Percentiles rank a stretch among this genome's conserved stretches.
These are phyloP conservation scores for Themeda triandra DNA, from an alignment of 176 grass and related monocot species.

Conservation along the genomic window DNA sequence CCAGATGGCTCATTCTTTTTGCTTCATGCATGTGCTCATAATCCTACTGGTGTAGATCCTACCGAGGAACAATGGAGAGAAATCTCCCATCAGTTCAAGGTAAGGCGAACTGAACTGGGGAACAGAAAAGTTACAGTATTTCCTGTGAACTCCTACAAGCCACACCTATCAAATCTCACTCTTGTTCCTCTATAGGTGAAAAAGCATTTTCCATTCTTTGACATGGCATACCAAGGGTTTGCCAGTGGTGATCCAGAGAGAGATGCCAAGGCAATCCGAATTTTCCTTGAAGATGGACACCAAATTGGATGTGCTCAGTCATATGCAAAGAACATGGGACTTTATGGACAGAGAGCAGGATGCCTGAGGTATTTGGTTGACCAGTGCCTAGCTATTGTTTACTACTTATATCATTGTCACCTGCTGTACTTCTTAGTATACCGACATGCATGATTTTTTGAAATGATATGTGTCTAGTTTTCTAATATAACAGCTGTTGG, in stretches of 20 bases:
- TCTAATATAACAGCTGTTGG: background rate
- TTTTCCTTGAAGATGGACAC: slow-evolving; percentile 96
- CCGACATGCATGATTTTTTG: background rate
- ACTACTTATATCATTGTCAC: background rate
- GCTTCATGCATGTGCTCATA: slow-evolving; percentile 98
- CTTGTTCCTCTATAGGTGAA: slow-evolving; percentile 51
- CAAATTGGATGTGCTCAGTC: slow-evolving; percentile 95
- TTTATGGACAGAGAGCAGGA: slow-evolving; percentile 91
- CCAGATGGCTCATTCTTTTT: slow-evolving; percentile 94
- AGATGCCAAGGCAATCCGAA: slow-evolving; percentile 91
- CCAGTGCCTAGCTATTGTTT: background rate
- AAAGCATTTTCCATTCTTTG: slow-evolving; percentile 98
- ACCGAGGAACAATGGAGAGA: slow-evolving; percentile 98
- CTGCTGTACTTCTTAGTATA: background rate
- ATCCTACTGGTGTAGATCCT: slow-evolving; percentile 98
- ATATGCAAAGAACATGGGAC: slow-evolving; percentile 97
- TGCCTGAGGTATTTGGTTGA: slow-evolving; percentile 71
- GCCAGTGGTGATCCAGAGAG: slow-evolving; percentile 90
- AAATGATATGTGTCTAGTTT: slow-evolving; percentile 4
- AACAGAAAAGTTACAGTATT: background rate
- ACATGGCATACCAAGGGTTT: slow-evolving; percentile 99
- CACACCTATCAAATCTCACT: background rate
- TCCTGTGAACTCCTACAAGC: background rate
- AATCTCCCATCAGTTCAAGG: slow-evolving; percentile 95
- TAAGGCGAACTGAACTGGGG: background rate